These are phyloP conservation scores for Fonsecaea pugnacius DNA, from an alignment of 2,329 filamentous ascomycete genomes.

Conservation along the genomic window DNA sequence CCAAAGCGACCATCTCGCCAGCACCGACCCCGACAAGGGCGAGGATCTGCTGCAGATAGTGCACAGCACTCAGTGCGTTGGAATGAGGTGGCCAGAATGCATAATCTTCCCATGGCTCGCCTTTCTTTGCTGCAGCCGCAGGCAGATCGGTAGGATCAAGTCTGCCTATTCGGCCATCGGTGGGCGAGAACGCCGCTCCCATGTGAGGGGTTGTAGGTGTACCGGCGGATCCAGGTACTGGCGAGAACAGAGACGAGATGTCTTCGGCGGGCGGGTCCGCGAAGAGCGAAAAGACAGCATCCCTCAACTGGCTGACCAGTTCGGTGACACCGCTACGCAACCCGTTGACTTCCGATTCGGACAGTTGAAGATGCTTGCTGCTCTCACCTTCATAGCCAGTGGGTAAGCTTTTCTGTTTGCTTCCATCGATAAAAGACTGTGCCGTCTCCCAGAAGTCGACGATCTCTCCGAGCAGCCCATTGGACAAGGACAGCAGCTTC, in stretches of 20 bases:
- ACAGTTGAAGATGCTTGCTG: constrained; percentile 77
- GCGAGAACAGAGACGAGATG: constrained; percentile 83
- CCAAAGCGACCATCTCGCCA: constrained; percentile 79
- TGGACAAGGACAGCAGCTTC: constrained; percentile 71
- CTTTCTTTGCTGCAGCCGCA: constrained; percentile 73
- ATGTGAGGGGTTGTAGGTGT: constrained; percentile 65
- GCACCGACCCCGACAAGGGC: constrained; percentile 82
- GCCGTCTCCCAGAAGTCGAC: constrained; percentile 93
- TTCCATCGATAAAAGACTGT: constrained; percentile 86
- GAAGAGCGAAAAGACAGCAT: constrained; percentile 81
- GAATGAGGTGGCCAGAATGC: constrained; percentile 96
- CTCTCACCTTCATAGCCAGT: constrained; percentile 81
- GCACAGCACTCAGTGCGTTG: constrained; percentile 87
- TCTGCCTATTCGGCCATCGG: constrained; percentile 72
- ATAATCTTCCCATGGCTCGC: constrained; percentile 88
- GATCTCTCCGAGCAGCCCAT: constrained; percentile 84
- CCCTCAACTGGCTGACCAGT: constrained; percentile 79
- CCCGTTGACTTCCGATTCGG: constrained; percentile 69
- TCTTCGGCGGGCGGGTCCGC: constrained; percentile 87
- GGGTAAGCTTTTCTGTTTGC: constrained; percentile 77
- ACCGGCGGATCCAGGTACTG: constrained; percentile 57
- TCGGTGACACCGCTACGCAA: constrained; percentile 79
- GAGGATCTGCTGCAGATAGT: constrained; percentile 84
- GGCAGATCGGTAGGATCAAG: constrained; percentile 79
- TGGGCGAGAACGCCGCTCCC: constrained; percentile 65